Percentiles rank a stretch among this genome's conserved stretches.
These are phyloP conservation scores for Theobroma cacao DNA, from an alignment of 345 rosid species.

Conservation along the genomic window DNA sequence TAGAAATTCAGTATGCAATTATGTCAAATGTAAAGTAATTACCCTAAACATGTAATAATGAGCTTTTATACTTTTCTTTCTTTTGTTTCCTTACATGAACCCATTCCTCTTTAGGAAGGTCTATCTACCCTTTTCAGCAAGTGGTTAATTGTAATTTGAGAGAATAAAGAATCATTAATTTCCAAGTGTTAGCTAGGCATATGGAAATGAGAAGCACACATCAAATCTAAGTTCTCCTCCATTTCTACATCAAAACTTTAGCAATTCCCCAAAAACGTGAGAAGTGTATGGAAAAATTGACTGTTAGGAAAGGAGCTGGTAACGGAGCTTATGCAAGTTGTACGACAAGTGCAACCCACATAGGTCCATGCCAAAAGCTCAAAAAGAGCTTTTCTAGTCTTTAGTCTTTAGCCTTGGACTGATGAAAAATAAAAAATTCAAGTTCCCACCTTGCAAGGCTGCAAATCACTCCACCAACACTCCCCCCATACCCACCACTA, in stretches of 20 bases:
- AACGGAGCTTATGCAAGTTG: neutral
- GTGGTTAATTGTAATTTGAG: too few species aligned
- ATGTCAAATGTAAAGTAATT: too few species aligned
- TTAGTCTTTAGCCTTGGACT: too few species aligned
- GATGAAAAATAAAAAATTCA: too few species aligned
- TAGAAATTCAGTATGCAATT: too few species aligned
- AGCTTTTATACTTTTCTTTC: too few species aligned
- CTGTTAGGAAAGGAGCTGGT: constrained; percentile 5
- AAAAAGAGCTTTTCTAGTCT: neutral
- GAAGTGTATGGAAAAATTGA: neutral
- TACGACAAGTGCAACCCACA: neutral
- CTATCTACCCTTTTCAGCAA: too few species aligned
- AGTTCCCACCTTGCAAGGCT: neutral
- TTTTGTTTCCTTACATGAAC: too few species aligned
- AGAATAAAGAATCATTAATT: too few species aligned
- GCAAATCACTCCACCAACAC: neutral
- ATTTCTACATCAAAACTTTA: neutral
- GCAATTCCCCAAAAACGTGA: neutral
- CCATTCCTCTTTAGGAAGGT: too few species aligned
- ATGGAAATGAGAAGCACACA: neutral
- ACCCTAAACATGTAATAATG: too few species aligned
- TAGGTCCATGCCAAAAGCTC: constrained; percentile 3
- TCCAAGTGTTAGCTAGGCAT: too few species aligned
- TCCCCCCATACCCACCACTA: neutral
- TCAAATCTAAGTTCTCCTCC: neutral